A percentile compares a stretch with the other conserved stretches of the same genome.
phyloP scores from a whole-genome alignment of 148 eudicot species.

The Vaccinium myrtillus region DNA sequence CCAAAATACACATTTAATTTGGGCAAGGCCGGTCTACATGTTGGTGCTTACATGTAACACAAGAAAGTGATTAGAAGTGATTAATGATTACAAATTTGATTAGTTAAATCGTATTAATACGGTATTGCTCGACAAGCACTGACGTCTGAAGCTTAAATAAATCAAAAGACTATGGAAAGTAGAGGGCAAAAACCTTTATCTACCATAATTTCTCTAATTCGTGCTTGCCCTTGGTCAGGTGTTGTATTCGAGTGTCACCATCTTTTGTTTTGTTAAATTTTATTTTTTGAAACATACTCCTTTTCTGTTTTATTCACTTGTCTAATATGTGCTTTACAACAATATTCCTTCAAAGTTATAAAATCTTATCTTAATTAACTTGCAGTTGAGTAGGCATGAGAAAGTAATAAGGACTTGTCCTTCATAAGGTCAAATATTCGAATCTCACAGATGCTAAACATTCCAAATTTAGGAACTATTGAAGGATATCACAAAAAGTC shows the following conservation, averaged over 20 bases:
- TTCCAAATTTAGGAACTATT: no score
- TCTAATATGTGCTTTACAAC: not conserved
- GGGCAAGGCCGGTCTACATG: slow-evolving; percentile 48
- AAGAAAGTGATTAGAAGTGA: slow-evolving; percentile 36
- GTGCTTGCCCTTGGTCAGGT: slow-evolving; percentile 11
- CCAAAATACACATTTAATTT: slow-evolving; percentile 30
- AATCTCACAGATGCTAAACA: no score
- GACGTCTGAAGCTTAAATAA: slow-evolving; percentile 33
- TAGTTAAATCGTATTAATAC: slow-evolving; percentile 27
- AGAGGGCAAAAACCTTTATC: slow-evolving; percentile 1
- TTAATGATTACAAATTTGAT: slow-evolving; percentile 22
- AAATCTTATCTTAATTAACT: not conserved
- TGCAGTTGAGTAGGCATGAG: no score
- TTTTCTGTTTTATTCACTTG: not conserved
- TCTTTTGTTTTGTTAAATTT: slow-evolving; percentile 36
- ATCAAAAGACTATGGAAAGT: slow-evolving; percentile 13
- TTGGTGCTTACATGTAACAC: slow-evolving; percentile 45
- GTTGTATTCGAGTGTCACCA: slow-evolving; percentile 45
- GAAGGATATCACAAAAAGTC: no score
- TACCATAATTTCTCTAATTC: not conserved
- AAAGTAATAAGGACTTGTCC: no score
- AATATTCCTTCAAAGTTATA: not conserved
- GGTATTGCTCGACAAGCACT: slow-evolving; percentile 64
- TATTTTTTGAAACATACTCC: slow-evolving; percentile 29
- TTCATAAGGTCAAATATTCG: no score